A percentile compares a stretch with the other conserved stretches of the same genome.
Evolutionary conservation across 257 asterid genomes (phyloP).

Genomic region (Solanum gandarillasii): DNA sequence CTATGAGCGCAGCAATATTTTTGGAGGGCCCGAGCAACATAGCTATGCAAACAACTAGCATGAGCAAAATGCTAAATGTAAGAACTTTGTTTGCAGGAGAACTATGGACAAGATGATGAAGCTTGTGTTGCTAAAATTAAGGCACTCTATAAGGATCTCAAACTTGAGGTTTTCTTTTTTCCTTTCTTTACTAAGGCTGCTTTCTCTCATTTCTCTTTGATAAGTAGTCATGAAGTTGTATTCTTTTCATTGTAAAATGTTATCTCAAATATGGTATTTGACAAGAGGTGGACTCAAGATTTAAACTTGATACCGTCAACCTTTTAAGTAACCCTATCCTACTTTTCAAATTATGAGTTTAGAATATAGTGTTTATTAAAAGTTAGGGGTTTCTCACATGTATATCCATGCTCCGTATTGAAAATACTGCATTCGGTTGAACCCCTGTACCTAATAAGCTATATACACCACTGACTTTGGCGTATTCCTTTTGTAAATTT

Average conservation of each 20-base stretch:
- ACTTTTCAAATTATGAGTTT: background rate
- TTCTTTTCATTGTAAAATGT: background rate
- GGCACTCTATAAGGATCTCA: constrained; percentile 23
- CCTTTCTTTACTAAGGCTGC: background rate
- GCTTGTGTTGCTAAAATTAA: constrained; percentile 22
- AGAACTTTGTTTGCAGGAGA: constrained; percentile 20
- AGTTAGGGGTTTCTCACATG: background rate
- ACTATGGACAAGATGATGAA: constrained; percentile 23
- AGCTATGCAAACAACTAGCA: background rate
- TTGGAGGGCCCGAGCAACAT: background rate
- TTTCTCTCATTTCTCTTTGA: background rate
- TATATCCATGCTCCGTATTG: background rate
- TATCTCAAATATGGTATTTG: background rate
- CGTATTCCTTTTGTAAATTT: background rate
- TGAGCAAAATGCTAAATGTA: background rate
- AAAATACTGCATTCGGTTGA: background rate
- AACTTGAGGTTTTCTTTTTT: constrained; percentile 15
- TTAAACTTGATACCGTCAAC: background rate
- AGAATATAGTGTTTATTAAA: background rate
- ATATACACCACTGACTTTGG: background rate
- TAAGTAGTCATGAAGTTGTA: background rate
- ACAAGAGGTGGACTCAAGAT: background rate
- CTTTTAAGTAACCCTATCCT: background rate
- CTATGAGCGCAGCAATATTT: background rate
- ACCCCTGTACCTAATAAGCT: background rate